Evolutionary conservation across 805 yeast genomes (phyloP).

Genomic region (Candida rishiriensis): DNA sequence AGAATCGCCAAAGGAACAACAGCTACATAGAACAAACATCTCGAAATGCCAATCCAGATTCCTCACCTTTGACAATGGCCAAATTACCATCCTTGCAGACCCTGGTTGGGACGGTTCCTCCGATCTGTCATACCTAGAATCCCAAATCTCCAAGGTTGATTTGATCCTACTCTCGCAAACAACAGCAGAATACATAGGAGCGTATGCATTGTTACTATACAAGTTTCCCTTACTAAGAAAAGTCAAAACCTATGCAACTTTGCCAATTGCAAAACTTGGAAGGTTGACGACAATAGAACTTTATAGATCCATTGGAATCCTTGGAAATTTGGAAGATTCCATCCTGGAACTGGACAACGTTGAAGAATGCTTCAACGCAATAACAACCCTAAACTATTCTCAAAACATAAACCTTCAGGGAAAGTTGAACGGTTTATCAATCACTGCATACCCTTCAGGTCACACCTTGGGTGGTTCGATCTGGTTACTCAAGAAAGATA

Average conservation of each 20-base stretch:
- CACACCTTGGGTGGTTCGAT: constrained; percentile 91
- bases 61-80: constrained; percentile 47
- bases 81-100: constrained; percentile 56
- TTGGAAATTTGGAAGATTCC: constrained; percentile 65
- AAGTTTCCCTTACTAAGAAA: constrained; percentile 55
- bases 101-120: constrained; percentile 68
- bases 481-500: constrained; percentile 71
- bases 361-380: constrained; percentile 72
- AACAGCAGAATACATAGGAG: constrained; percentile 73
- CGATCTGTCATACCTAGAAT: constrained; percentile 38
- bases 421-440: constrained; percentile 50
- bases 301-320: constrained; percentile 65
- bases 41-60: constrained; percentile 31
- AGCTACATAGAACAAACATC: constrained; percentile 1
- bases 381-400: constrained; percentile 67
- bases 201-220: constrained; percentile 62
- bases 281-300: constrained; percentile 79
- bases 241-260: constrained; percentile 78
- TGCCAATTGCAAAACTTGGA: constrained; percentile 88
- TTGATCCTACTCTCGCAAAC: constrained; percentile 83
- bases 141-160: constrained; percentile 48
- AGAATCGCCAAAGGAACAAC: neutral
- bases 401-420: constrained; percentile 68
- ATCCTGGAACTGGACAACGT: constrained; percentile 65
- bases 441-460: constrained; percentile 88